A percentile compares a stretch with the other conserved stretches of the same genome.
Conservation (phyloP, 2,329 filamentous ascomycete species). For the Fusarium ramigenum region DNA sequence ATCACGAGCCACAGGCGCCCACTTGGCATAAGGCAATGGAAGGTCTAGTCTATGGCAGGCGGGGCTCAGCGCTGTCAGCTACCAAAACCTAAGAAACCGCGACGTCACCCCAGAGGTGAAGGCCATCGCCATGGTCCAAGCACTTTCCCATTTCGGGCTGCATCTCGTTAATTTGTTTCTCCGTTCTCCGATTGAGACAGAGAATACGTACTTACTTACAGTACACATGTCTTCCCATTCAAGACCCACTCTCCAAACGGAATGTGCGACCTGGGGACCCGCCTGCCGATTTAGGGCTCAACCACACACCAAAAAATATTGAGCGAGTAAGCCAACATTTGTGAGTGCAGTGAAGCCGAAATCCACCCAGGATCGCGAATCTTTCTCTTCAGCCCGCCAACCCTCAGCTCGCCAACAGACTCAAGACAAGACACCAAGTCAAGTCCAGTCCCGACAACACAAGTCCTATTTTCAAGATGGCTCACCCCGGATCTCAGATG, state of each 20-base stretch:
- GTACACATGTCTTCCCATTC: neutral
- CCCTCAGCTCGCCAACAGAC: conserved; percentile 50
- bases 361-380: conserved; percentile 46
- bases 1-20: conserved; percentile 28
- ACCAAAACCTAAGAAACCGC: conserved; percentile 1
- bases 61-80: conserved; percentile 26
- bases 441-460: conserved; percentile 44
- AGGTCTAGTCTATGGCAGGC: neutral
- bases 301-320: conserved; percentile 49
- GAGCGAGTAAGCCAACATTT: conserved; percentile 26
- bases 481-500: conserved; percentile 70
- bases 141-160: conserved; percentile 3
- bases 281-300: conserved; percentile 46
- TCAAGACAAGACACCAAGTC: conserved; percentile 34
- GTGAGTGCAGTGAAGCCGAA: conserved; percentile 40
- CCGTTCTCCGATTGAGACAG: conserved; percentile 15
- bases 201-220: neutral
- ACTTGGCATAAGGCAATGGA: neutral
- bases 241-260: conserved; percentile 1
- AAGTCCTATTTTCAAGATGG: conserved; percentile 60
- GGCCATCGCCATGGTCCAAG: conserved; percentile 31
- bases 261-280: conserved; percentile 13
- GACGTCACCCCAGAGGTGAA: conserved; percentile 32
- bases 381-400: conserved; percentile 47
- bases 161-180: conserved; percentile 26